Conservation (phyloP, 169 alveolate genomes). For the Cryptosporidium baileyi region DNA sequence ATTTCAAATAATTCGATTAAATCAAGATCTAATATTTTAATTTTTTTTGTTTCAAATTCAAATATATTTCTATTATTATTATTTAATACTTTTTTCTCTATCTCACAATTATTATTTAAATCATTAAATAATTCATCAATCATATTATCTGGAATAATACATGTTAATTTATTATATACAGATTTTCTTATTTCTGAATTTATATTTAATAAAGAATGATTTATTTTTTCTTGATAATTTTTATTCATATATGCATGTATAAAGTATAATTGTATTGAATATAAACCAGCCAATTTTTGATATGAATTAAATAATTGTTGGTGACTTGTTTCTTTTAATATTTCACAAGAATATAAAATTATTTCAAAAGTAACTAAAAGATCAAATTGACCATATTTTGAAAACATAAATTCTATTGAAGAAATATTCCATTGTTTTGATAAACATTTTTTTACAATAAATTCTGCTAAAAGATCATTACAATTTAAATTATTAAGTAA, state of each 20-base stretch:
- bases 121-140: not conserved
- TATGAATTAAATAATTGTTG: slow-evolving; percentile 9
- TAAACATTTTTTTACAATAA: slow-evolving; percentile 26
- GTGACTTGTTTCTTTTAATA: not conserved
- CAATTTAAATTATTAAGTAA: not conserved
- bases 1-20: slow-evolving; percentile 24
- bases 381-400: slow-evolving; percentile 46
- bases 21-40: not conserved
- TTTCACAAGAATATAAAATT: slow-evolving; percentile 14
- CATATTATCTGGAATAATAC: not conserved
- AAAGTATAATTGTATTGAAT: slow-evolving; percentile 32
- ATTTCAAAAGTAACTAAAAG: slow-evolving; percentile 8
- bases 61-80: not conserved
- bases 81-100: too few relatives aligned
- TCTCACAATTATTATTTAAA: not conserved
- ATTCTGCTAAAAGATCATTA: slow-evolving; percentile 23
- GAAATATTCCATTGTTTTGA: slow-evolving; percentile 23
- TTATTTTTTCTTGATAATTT: not conserved
- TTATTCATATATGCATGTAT: not conserved
- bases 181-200: not conserved
- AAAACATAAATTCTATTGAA: slow-evolving; percentile 7
- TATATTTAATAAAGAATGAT: not conserved
- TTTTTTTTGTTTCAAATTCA: slow-evolving; percentile 10
- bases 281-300: slow-evolving; percentile 39
- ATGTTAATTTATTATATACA: not conserved